Conservation (phyloP, 2,329 filamentous ascomycete species). For the Endoconidiophora laricicola region DNA sequence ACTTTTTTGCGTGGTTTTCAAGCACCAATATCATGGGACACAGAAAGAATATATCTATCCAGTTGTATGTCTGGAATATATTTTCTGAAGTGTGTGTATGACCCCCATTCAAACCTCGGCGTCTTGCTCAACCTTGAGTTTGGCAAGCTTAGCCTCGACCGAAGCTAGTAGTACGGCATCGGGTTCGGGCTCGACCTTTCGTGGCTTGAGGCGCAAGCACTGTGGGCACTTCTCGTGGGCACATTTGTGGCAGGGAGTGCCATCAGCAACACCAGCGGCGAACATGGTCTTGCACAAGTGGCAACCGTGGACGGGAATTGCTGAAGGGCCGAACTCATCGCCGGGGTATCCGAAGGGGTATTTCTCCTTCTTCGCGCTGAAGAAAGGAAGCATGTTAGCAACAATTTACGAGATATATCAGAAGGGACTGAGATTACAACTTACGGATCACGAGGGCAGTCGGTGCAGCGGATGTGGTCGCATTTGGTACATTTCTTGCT, state of each 20-base stretch:
- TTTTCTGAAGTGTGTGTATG: too few relatives aligned
- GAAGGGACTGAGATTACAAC: conserved; percentile 21
- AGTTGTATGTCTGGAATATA: too few relatives aligned
- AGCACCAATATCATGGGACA: neutral
- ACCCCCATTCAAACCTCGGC: too few relatives aligned
- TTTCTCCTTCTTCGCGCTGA: conserved; percentile 47
- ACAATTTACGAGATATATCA: neutral
- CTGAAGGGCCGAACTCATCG: conserved; percentile 38
- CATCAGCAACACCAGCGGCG: conserved; percentile 31
- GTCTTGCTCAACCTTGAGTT: conserved; percentile 21
- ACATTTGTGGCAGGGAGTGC: conserved; percentile 42
- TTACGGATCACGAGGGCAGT: conserved; percentile 66
- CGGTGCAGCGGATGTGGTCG: conserved; percentile 57
- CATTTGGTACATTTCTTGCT: conserved; percentile 52
- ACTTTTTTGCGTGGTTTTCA: neutral
- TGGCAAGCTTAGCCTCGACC: conserved; percentile 38
- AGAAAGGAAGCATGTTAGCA: conserved; percentile 7
- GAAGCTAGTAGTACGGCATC: conserved; percentile 43
- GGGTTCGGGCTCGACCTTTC: conserved; percentile 42
- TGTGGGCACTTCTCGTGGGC: conserved; percentile 40
- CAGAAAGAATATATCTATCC: neutral
- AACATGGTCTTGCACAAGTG: conserved; percentile 45
- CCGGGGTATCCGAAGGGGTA: conserved; percentile 56
- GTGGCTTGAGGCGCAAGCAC: conserved; percentile 41
- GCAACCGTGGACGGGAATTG: conserved; percentile 40